A percentile compares a stretch with the other conserved stretches of the same genome.
Conservation (phyloP, 2,329 filamentous ascomycete species). For the Conoideocrella luteorostrata region DNA sequence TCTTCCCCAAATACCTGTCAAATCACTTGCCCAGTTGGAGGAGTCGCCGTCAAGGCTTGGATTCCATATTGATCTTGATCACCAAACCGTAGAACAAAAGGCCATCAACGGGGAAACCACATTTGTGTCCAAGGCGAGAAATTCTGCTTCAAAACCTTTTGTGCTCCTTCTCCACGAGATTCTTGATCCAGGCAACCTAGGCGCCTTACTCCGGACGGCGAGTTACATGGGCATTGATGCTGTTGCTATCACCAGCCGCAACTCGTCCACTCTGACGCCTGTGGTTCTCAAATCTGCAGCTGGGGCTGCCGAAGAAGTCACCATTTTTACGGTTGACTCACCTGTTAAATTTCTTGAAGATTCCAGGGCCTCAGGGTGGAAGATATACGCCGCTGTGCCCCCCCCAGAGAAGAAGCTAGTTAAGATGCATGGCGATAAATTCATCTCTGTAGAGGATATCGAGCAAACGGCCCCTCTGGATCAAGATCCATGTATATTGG, state of each 20-base stretch:
- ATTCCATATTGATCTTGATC: constrained; percentile 54
- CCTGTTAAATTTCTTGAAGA: constrained; percentile 62
- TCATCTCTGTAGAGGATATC: constrained; percentile 43
- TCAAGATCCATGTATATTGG: constrained; percentile 64
- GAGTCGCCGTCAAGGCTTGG: constrained; percentile 37
- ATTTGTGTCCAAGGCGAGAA: constrained; percentile 34
- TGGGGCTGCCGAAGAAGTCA: constrained; percentile 76
- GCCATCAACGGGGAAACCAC: constrained; percentile 61
- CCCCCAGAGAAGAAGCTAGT: constrained; percentile 30
- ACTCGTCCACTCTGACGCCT: constrained; percentile 67
- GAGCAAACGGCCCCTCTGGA: constrained; percentile 46
- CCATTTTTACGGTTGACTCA: constrained; percentile 63
- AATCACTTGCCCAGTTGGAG: constrained; percentile 45
- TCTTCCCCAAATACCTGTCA: constrained; percentile 65
- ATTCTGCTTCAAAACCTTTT: constrained; percentile 51
- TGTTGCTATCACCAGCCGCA: constrained; percentile 67
- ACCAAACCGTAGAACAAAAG: constrained; percentile 69
- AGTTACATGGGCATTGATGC: constrained; percentile 88
- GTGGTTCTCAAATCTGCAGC: constrained; percentile 82
- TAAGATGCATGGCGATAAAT: constrained; percentile 31
- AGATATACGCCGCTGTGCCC: constrained; percentile 69
- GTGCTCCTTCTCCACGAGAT: constrained; percentile 71
- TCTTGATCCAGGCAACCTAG: constrained; percentile 82
- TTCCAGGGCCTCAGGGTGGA: constrained; percentile 70
- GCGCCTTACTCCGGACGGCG: constrained; percentile 80